Evolutionary conservation across 345 rosid species (phyloP).

Genomic region (Psidium friedrichsthalianum): DNA sequence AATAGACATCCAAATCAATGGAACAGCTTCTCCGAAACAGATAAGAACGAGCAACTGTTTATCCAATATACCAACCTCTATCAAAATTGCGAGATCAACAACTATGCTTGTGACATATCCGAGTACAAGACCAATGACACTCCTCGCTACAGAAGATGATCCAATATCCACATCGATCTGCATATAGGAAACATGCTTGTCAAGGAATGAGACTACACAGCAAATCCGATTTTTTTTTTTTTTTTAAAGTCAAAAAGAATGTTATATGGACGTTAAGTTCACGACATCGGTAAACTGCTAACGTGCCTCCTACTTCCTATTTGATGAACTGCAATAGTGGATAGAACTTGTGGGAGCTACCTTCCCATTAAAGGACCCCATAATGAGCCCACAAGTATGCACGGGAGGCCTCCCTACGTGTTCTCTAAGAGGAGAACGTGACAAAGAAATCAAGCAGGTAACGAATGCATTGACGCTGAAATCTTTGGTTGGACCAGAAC

Average conservation of each 20-base stretch:
- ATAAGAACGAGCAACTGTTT: neutral
- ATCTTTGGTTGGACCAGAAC: neutral
- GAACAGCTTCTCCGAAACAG: neutral
- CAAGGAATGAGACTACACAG: neutral
- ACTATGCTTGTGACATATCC: conserved; percentile 94
- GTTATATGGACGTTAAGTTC: neutral
- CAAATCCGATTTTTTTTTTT: neutral
- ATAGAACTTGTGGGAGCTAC: neutral
- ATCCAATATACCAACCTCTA: conserved; percentile 50
- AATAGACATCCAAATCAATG: neutral
- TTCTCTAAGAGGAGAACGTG: neutral
- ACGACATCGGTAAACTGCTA: neutral
- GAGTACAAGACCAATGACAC: conserved; percentile 86
- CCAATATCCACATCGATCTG: conserved; percentile 98
- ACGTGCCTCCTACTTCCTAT: neutral
- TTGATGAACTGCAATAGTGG: neutral
- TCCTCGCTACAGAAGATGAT: conserved; percentile 96
- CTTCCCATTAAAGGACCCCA: neutral
- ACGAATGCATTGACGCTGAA: neutral
- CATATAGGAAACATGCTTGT: conserved; percentile 1
- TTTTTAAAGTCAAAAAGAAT: neutral
- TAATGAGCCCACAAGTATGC: neutral
- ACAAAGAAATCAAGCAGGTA: neutral
- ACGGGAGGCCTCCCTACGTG: neutral
- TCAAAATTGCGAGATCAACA: conserved; percentile 86